Percentiles rank a stretch among this genome's conserved stretches.
These are phyloP conservation scores for Sugiyamaella smithiae DNA, from an alignment of 805 yeast species.

Conservation along the genomic window DNA sequence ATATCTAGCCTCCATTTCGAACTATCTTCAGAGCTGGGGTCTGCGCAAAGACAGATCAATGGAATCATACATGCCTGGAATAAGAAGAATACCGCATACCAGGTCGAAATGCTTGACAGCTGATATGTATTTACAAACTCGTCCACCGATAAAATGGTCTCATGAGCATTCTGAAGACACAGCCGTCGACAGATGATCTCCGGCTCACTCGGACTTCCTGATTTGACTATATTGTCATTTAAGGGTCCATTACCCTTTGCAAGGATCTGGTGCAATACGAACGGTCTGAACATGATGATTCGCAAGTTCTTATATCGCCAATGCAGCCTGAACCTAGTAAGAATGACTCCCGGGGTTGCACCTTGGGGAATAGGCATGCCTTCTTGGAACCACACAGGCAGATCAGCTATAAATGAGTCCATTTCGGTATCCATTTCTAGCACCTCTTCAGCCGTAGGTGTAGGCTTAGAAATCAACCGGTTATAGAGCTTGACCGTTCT, in stretches of 20 bases:
- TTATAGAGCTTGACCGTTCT: conserved; percentile 50
- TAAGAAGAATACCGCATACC: conserved; percentile 63
- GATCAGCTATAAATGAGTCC: conserved; percentile 37
- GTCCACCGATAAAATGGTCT: conserved; percentile 49
- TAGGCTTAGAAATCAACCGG: conserved; percentile 45
- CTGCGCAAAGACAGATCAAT: conserved; percentile 51
- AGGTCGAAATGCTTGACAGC: conserved; percentile 49
- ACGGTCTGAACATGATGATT: conserved; percentile 53
- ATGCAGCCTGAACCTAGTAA: conserved; percentile 50
- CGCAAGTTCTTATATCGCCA: conserved; percentile 62
- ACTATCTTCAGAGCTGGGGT: conserved; percentile 46
- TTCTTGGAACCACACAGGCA: conserved; percentile 51
- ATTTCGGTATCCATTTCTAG: conserved; percentile 46
- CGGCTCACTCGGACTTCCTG: conserved; percentile 27
- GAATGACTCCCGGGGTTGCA: conserved; percentile 47
- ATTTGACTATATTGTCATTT: background rate
- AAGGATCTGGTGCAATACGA: conserved; percentile 52
- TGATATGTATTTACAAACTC: conserved; percentile 30
- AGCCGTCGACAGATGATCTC: conserved; percentile 49
- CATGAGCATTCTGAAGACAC: conserved; percentile 51
- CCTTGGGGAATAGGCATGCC: conserved; percentile 22
- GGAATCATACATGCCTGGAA: conserved; percentile 64
- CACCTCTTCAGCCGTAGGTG: conserved; percentile 50
- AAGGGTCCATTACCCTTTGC: conserved; percentile 24
- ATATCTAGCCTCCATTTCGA: conserved; percentile 45